Conservation (phyloP, 2,329 filamentous ascomycete genomes). For the Diaporthe destruens region DNA sequence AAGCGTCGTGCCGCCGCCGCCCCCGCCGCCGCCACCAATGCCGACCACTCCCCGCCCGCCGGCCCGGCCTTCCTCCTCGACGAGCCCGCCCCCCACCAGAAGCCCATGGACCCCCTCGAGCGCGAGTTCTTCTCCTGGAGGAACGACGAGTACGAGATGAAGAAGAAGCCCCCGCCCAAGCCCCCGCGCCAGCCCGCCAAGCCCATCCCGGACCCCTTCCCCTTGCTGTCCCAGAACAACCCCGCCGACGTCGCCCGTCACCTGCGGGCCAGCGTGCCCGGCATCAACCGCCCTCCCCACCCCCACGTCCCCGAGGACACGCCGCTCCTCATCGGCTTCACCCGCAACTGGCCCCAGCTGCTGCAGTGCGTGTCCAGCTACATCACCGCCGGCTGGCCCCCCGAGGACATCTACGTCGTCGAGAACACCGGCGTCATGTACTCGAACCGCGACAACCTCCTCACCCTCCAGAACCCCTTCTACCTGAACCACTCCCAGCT, state of each 20-base stretch:
- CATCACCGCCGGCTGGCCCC: conserved; percentile 67
- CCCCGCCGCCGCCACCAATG: conserved; percentile 19
- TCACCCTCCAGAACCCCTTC: conserved; percentile 65
- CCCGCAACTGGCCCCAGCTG: conserved; percentile 64
- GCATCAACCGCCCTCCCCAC: conserved; percentile 51
- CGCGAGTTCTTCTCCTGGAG: conserved; percentile 40
- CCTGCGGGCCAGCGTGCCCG: conserved; percentile 43
- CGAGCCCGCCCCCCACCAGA: conserved; percentile 39
- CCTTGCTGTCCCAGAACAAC: conserved; percentile 50
- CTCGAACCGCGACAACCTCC: conserved; percentile 57
- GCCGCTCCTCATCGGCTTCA: conserved; percentile 64
- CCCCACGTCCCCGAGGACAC: conserved; percentile 53
- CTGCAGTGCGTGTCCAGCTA: conserved; percentile 66
- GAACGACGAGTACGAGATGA: conserved; percentile 37
- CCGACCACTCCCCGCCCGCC: neutral
- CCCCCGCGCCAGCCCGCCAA: conserved; percentile 46
- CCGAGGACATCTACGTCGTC: conserved; percentile 64
- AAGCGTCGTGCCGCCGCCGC: conserved; percentile 22
- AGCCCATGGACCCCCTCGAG: conserved; percentile 40
- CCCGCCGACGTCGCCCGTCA: conserved; percentile 43
- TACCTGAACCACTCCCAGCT: conserved; percentile 66
- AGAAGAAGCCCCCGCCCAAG: conserved; percentile 51
- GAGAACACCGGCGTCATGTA: conserved; percentile 68
- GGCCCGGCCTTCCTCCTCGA: conserved; percentile 24
- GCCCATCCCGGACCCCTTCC: conserved; percentile 55